Conservation (phyloP, 495 filamentous ascomycete species). For the Xylaria palmicola region DNA sequence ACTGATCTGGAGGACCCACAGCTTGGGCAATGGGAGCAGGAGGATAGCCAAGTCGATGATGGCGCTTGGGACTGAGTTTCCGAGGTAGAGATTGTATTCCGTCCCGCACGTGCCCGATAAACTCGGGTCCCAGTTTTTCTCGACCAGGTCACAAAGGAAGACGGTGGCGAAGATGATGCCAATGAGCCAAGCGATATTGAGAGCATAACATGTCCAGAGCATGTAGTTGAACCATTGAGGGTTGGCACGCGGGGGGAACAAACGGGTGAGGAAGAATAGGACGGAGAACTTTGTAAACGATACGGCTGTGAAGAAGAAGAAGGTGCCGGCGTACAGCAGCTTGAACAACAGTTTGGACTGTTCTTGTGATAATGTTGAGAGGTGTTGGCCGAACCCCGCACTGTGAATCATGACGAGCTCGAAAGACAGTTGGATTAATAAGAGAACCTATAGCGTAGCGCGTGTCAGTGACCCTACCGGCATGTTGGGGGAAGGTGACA, state of each 20-base stretch:
- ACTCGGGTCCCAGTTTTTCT: conserved; percentile 11
- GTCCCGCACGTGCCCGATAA: not conserved
- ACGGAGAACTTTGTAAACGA: conserved; percentile 7
- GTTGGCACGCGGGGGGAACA: conserved; percentile 8
- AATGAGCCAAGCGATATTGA: conserved; percentile 17
- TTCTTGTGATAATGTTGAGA: not conserved
- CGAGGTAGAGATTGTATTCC: not conserved
- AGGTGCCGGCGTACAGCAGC: not conserved
- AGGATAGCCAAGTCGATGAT: conserved; percentile 38
- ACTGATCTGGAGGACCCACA: conserved; percentile 34
- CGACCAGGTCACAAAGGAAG: conserved; percentile 16
- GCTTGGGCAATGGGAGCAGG: conserved; percentile 33
- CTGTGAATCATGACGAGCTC: conserved; percentile 1
- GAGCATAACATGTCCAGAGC: conserved; percentile 2
- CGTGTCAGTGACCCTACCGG: not conserved
- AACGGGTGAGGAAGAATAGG: conserved; percentile 12
- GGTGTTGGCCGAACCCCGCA: conserved; percentile 5
- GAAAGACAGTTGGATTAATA: not conserved
- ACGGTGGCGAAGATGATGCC: conserved; percentile 16
- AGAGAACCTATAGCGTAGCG: not conserved
- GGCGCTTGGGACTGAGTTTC: conserved; percentile 24
- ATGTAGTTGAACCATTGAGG: conserved; percentile 10
- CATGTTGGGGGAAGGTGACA: too few relatives aligned
- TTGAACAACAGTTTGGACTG: not conserved
- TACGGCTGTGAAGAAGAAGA: conserved; percentile 10